Base-by-base conservation (phyloP, 2,329 filamentous ascomycete species). In the Dichotomopilus funicola region DNA sequence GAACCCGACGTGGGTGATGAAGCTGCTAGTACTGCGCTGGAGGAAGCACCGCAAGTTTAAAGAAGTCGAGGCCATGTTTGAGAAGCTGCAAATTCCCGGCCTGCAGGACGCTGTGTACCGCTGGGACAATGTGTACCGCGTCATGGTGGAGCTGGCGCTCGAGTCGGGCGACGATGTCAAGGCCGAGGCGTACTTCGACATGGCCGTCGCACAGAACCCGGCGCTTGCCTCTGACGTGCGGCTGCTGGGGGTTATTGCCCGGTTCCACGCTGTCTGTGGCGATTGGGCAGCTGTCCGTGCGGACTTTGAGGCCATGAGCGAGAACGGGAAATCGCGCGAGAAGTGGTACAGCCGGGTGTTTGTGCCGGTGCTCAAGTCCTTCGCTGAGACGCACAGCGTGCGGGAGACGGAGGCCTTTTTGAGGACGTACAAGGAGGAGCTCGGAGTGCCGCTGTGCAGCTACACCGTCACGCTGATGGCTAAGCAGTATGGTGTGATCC, bases 391-490 rank as follows among this genome's bases (percentile, higher is more conserved):
- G 7, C 75, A 77, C 57, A 68, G 71, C 3, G 69, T 69, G 40
- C 61, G 63, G 13, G 73, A 77, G 58, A 70, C 70, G 5, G 72
- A 73, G 56, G 66, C 66, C 5, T 75, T 77, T 41, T 58, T 75
- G 38, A 66, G 67, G 49, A 59, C 56, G n/a, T 77, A 71, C 50
- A 63, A 68, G 4, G 61, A 65, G 11, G 65, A 70, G 13, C 61
- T 75, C 43, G 64, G 65, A 31, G 62, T 76, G 6, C 65, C 66
- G 4, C 58, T 75, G 42, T 67, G 68, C 58, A 65, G 60, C 8
- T 67, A 69, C 52, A 63, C 72, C 56, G 72, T 76, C 41, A 72
- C 71, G 2, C 59, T 77, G 31, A 67, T 78, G 58, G 73, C 74
- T 12, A 73, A 74, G 45, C 70, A 71, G 52, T 76, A 75, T 59